A percentile compares a stretch with the other conserved stretches of the same genome.
Evolutionary conservation across 139 green algal species (phyloP).

Genomic region (Micractinium sp.): DNA sequence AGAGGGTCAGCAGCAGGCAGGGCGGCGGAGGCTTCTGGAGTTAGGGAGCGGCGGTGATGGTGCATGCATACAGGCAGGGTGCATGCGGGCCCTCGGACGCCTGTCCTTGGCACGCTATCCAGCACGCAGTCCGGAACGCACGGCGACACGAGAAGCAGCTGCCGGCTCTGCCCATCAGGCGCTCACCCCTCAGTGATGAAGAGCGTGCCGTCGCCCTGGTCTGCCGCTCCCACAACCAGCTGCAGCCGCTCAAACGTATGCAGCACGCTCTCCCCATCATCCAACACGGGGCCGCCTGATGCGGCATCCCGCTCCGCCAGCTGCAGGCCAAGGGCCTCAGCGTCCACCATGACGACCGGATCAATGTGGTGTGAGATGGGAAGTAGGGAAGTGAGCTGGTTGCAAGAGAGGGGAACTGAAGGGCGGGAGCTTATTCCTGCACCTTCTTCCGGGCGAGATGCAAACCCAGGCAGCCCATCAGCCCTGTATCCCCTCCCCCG

Average conservation of each 20-base stretch:
- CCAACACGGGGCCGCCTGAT: slow-evolving; percentile 14
- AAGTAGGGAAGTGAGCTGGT: too few species aligned
- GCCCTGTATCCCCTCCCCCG: too few species aligned
- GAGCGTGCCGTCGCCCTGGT: slow-evolving; percentile 37
- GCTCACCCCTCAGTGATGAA: slow-evolving; percentile 37
- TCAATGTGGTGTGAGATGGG: too few species aligned
- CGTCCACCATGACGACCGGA: slow-evolving; percentile 1
- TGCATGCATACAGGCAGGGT: slow-evolving; percentile 1
- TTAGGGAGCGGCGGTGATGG: not conserved
- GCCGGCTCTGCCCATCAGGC: not conserved
- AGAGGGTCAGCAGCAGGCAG: not conserved
- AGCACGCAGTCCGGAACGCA: too few species aligned
- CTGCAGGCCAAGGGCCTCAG: slow-evolving; percentile 21
- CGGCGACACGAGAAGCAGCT: too few species aligned
- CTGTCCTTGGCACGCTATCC: not conserved
- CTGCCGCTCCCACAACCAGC: slow-evolving; percentile 17
- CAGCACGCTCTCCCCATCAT: slow-evolving; percentile 37
- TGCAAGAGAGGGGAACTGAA: too few species aligned
- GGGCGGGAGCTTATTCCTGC: too few species aligned
- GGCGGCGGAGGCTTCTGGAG: not conserved
- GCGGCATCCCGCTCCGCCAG: not conserved
- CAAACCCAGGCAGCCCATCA: too few species aligned
- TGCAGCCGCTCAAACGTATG: slow-evolving; percentile 36
- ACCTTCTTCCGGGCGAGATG: too few species aligned
- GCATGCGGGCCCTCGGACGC: not conserved